Evolutionary conservation across 192 early-diverging fungal genomes (phyloP), one percentile per base, ranked within the genome.

Genomic region (Mortierella antarctica): DNA sequence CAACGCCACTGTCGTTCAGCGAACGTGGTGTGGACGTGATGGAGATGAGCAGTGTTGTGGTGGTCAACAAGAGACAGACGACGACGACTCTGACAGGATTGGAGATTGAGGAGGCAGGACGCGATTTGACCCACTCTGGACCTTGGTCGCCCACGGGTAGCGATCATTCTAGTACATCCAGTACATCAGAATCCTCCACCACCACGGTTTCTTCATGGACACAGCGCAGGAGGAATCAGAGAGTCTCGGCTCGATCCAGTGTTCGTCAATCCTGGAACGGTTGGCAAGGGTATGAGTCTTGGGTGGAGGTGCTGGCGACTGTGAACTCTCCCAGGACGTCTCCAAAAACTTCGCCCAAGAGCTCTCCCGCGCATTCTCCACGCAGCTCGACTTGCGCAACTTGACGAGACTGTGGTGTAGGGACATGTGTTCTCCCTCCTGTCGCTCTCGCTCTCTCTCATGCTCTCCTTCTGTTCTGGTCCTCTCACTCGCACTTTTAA

Each of bases 261-360:
- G 39, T 42, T 44, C 61, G 77, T 15, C 77, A 80, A 39, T 71
- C 69, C 0, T 80, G 77, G 77, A 66, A 47, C 39, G 77, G 77
- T 41, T 80, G 77, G 77, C 77, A 80, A 64, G 77, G 77, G 45
- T 80, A 80, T 52, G 77, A 80, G 60, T 67, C 77, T 9, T 80
- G 77, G 77, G 57, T 80, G 18, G 77, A 80, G 46, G 70, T 72
- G 1, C 55, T 80, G 17, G 70, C 70, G 6, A 72, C 64, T 0
- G 70, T 80, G 8, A 71, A 71, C 41, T 72, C 77, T 7, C 67
- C 75, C 42, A 52, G 53, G 42, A 65, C 67, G 10, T 76, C 74
- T 0, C 76, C 76, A 13, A 58, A 51, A 20, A 18, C 44, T 1
- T 72, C 77, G 21, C 77, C 77, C 0, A 72, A 60, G 59, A 80